phyloP scores from a whole-genome alignment of 1,284 basidiomycete species.

The Puccinia brachypodii region DNA sequence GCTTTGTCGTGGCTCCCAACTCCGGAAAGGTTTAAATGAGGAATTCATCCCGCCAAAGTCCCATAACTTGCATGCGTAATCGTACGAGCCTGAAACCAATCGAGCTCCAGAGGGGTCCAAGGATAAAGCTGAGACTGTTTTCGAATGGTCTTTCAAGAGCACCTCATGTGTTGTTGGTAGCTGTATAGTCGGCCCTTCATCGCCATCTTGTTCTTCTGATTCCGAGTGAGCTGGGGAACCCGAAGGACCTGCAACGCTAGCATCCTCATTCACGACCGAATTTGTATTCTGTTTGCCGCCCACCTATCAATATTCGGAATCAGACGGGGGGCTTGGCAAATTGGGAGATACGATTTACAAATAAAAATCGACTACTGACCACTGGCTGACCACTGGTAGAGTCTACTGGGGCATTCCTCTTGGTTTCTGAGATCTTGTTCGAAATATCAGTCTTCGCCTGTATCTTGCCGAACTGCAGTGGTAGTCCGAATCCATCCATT shows the following conservation, averaged over 20 bases:
- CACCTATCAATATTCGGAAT: not conserved
- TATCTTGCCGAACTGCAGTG: constrained; percentile 40
- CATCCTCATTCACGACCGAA: not conserved
- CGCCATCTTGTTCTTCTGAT: constrained; percentile 14
- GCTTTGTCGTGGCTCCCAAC: constrained; percentile 86
- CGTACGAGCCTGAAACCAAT: constrained; percentile 84
- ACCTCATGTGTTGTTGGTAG: constrained; percentile 71
- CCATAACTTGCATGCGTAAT: constrained; percentile 97
- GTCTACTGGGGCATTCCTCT: constrained; percentile 3
- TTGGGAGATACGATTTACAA: not conserved
- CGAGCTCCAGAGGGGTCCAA: constrained; percentile 91
- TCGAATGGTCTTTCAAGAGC: constrained; percentile 85
- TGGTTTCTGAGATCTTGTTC: constrained; percentile 41
- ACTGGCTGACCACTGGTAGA: not conserved
- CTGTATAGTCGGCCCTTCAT: not conserved
- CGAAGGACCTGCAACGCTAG: not conserved
- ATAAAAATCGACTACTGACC: constrained; percentile 9
- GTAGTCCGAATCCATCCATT: constrained; percentile 43
- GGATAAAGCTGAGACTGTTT: constrained; percentile 86
- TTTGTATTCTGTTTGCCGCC: not conserved
- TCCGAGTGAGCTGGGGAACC: not conserved
- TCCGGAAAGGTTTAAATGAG: constrained; percentile 83
- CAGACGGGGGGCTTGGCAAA: not conserved
- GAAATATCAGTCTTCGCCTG: constrained; percentile 24
- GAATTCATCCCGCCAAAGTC: constrained; percentile 98